phyloP scores from a whole-genome alignment of 768 basidiomycete genomes.

The Leccinum disarticulatum region DNA sequence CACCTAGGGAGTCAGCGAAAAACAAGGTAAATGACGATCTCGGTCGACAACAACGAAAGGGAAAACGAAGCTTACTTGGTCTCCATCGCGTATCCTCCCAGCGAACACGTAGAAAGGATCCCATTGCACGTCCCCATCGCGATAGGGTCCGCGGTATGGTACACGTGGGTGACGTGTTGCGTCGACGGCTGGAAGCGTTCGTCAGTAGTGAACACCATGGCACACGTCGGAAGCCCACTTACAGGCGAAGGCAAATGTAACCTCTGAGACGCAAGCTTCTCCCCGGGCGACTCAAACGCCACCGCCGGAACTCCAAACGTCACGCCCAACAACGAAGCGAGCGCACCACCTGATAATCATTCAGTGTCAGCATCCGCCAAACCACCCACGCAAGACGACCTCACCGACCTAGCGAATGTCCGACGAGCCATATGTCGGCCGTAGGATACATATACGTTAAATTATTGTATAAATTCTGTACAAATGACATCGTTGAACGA shows the following conservation, averaged over 20 bases:
- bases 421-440: constrained; percentile 85
- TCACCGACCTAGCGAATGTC: constrained; percentile 62
- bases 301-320: constrained; percentile 91
- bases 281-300: constrained; percentile 88
- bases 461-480: constrained; percentile 91
- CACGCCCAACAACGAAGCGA: constrained; percentile 79
- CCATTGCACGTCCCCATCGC: constrained; percentile 89
- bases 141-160: constrained; percentile 93
- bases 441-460: constrained; percentile 89
- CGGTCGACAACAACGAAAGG: neutral
- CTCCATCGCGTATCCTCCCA: constrained; percentile 91
- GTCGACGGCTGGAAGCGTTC: constrained; percentile 53
- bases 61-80: constrained; percentile 45
- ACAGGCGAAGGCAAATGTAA: constrained; percentile 88
- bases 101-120: constrained; percentile 73
- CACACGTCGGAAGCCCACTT: constrained; percentile 23
- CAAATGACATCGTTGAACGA: neutral
- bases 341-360: constrained; percentile 47
- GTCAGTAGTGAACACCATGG: neutral
- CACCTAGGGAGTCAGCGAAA: constrained; percentile 48
- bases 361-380: constrained; percentile 23
- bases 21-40: neutral
- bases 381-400: constrained; percentile 26
- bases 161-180: constrained; percentile 85
- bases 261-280: constrained; percentile 72